A percentile compares a stretch with the other conserved stretches of the same genome.
Evolutionary conservation across 805 yeast genomes (phyloP).

Genomic region (Starmerella davenportii): DNA sequence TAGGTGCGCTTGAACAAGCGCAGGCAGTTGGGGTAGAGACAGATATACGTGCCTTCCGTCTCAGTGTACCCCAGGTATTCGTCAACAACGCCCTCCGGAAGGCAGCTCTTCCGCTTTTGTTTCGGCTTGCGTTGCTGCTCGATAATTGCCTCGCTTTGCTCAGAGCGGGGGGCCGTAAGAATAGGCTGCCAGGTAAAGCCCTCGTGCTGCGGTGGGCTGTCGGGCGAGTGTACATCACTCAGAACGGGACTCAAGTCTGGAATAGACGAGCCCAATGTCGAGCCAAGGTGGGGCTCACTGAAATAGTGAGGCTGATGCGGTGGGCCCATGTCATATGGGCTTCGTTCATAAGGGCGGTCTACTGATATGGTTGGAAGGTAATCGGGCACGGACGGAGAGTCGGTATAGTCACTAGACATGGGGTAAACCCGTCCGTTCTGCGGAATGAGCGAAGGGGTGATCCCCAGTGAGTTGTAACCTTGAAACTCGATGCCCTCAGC

Average conservation of each 20-base stretch:
- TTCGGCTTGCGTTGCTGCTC: conserved; percentile 22
- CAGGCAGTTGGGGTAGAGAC: conserved; percentile 62
- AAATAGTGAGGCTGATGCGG: not conserved
- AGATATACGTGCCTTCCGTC: conserved; percentile 47
- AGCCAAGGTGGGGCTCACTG: not conserved
- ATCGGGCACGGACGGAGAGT: not conserved
- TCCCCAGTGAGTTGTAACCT: not conserved
- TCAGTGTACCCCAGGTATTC: conserved; percentile 68
- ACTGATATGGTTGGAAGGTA: not conserved
- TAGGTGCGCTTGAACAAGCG: conserved; percentile 75
- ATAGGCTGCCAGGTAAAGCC: conserved; percentile 24
- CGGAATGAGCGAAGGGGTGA: not conserved
- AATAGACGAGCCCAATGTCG: conserved; percentile 1
- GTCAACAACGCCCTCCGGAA: conserved; percentile 84
- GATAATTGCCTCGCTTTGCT: conserved; percentile 21
- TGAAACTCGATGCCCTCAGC: not conserved
- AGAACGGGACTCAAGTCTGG: conserved; percentile 11
- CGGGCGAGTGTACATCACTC: conserved; percentile 10
- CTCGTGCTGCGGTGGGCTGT: conserved; percentile 6
- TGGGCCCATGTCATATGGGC: not conserved
- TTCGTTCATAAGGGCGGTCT: not conserved
- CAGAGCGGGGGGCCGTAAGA: conserved; percentile 21
- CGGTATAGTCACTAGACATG: not conserved
- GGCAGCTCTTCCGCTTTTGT: conserved; percentile 34
- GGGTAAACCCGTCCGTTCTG: not conserved